Percentiles rank a stretch among this genome's conserved stretches.
These are phyloP conservation scores for Plasmodium sp. DNA, from an alignment of 169 alveolate genomes.

Conservation along the genomic window DNA sequence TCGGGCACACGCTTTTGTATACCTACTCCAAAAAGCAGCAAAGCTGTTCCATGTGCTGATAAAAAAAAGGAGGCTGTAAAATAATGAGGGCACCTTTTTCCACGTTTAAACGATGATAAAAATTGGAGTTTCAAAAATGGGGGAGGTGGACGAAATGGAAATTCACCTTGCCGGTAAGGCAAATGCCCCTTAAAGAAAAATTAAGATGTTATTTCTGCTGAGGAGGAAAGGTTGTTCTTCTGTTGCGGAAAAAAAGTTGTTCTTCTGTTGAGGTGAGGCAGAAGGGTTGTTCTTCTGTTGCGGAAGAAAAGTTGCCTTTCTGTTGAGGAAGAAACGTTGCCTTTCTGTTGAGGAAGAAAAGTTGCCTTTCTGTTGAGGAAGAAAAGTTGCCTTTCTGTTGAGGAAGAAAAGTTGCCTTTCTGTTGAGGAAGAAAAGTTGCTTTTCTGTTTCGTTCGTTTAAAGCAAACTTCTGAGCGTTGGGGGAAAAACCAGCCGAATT, in stretches of 20 bases:
- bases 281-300: no score
- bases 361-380: no score
- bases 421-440: not conserved
- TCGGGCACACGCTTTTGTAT: not conserved
- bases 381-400: not conserved
- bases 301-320: no score
- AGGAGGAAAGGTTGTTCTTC: not conserved
- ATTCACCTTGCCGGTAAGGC: not conserved
- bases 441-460: not conserved
- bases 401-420: not conserved
- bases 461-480: not conserved
- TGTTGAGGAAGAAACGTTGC: no score
- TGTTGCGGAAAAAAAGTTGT: no score
- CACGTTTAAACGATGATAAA: not conserved
- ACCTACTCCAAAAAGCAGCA: not conserved
- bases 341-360: no score
- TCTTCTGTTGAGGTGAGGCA: no score
- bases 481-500: not conserved
- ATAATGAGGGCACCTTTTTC: not conserved
- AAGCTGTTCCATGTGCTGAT: not conserved
- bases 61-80: not conserved
- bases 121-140: not conserved
- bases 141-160: not conserved
- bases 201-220: not conserved
- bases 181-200: not conserved